Evolutionary conservation across 1,139 yeast species (phyloP), one percentile per base, ranked within the genome.

Genomic region (Starmera stellimalicola): DNA sequence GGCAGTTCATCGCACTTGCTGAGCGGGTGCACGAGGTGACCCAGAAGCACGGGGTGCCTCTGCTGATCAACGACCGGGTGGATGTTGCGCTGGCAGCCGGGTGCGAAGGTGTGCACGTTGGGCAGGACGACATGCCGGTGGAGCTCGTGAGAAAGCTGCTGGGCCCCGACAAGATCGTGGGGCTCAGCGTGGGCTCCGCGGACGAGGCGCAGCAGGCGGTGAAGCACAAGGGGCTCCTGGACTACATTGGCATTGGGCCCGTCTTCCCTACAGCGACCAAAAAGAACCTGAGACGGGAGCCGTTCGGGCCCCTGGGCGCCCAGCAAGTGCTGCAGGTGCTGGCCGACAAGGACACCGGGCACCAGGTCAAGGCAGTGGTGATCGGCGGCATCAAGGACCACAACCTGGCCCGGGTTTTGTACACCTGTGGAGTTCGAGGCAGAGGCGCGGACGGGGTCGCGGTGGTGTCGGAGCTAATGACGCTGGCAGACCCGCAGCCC

Each of bases 101-200:
- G 47, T 95, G 95, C 0, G 95, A 87, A 39, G 95, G 95, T 24
- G 80, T 88, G 12, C 97, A 88, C 59, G 85, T 88, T 16, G 97
- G 97, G 2, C 96, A 87, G 54, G 91, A 80, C 37, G 97, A 88
- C 51, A 82, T 88, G 84, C 65, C 64, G n/a, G 79, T 80, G 3
- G 54, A 56, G 2, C 43, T 65, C 18, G 93, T 74, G 1, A 57
- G 96, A 27, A 52, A 63, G 44, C 48, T 83, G 27, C 56, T 88
- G 17, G 95, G 95, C 0, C 70, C 77, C 1, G 64, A 72, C 38
- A 84, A 79, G 58, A 78, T 88, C 38, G 54, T 88, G 30, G 97
- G 97, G 2, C 77, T 88, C 34, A 77, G 91, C 27, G 82, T 84
- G 28, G 73, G 79, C 6, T 64, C 63, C 28, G 64, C 64, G 0